Conservation (phyloP, 2,329 filamentous ascomycete species). For the Corinectria fuckeliana region DNA sequence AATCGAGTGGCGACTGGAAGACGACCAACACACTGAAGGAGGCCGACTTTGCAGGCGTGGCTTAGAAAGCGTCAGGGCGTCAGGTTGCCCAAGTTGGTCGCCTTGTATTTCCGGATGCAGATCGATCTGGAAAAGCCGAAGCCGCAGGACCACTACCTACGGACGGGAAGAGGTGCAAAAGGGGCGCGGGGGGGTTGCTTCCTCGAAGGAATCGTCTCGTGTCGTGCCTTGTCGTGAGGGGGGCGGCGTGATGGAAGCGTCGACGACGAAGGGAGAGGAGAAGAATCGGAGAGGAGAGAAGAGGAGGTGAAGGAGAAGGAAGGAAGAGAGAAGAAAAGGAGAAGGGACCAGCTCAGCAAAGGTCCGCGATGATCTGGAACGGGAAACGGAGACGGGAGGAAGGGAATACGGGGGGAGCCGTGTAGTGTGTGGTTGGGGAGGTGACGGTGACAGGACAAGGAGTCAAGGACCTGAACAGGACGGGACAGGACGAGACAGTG, state of each 20-base stretch:
- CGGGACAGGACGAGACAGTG: conserved; percentile 4
- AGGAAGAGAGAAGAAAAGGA: conserved; percentile 21
- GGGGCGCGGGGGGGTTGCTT: not conserved
- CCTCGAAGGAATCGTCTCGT: conserved; percentile 8
- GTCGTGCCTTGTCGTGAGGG: conserved; percentile 9
- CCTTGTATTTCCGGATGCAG: not conserved
- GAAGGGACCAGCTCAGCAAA: conserved; percentile 29
- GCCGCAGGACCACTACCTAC: conserved; percentile 6
- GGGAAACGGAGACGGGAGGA: conserved; percentile 29
- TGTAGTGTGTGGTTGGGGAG: conserved; percentile 23
- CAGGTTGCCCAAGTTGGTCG: conserved; percentile 22
- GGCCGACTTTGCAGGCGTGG: conserved; percentile 31
- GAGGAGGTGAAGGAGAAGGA: conserved; percentile 23
- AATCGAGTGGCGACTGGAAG: conserved; percentile 21
- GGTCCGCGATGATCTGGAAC: conserved; percentile 37
- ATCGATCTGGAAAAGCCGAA: conserved; percentile 12
- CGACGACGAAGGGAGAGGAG: conserved; percentile 17
- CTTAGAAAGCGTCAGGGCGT: conserved; percentile 26
- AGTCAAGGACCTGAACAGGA: not conserved
- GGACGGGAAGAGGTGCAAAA: not conserved
- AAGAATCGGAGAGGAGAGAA: conserved; percentile 21
- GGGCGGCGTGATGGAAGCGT: conserved; percentile 2
- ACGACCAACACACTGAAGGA: conserved; percentile 34
- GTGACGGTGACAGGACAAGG: conserved; percentile 8
- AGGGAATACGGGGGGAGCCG: conserved; percentile 35